Percentiles rank a stretch among this genome's conserved stretches.
Evolutionary conservation across 2,329 filamentous ascomycete species (phyloP).

Genomic region (Beauveria sp.): DNA sequence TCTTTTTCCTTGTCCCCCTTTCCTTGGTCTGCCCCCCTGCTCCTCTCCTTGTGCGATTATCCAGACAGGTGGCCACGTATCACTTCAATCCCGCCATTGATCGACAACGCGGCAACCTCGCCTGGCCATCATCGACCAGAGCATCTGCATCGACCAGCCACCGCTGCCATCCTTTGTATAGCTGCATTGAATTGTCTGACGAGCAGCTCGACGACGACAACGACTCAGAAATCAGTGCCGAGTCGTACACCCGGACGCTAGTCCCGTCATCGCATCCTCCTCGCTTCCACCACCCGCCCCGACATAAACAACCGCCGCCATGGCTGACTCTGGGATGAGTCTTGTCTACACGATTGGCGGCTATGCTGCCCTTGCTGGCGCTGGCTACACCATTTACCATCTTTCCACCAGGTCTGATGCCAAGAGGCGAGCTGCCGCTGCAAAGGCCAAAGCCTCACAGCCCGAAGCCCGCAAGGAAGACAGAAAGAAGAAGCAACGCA

Average conservation of each 20-base stretch:
- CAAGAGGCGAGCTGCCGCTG: constrained; percentile 23
- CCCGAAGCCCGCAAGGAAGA: constrained; percentile 32
- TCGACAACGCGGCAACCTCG: constrained; percentile 4
- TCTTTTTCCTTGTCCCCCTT: neutral
- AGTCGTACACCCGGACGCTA: constrained; percentile 17
- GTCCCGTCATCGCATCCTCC: constrained; percentile 1
- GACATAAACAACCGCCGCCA: constrained; percentile 15
- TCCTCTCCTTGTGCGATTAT: neutral
- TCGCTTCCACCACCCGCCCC: neutral
- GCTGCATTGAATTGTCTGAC: neutral
- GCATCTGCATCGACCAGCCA: neutral
- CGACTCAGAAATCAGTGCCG: neutral
- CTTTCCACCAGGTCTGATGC: constrained; percentile 26
- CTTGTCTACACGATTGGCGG: constrained; percentile 30
- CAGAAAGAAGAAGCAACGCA: constrained; percentile 39
- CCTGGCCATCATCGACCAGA: constrained; percentile 10
- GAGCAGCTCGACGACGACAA: neutral
- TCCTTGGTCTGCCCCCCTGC: neutral
- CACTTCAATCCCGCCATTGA: neutral
- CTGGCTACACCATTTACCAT: constrained; percentile 29
- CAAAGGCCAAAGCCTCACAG: constrained; percentile 22
- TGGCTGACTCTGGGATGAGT: constrained; percentile 27
- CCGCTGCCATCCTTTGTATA: neutral
- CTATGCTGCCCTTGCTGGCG: constrained; percentile 29
- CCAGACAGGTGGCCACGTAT: constrained; percentile 5